Percentiles rank a stretch among this genome's conserved stretches.
Conservation (phyloP, 805 yeast genomes). For the Nakazawaea ishiwadae region DNA sequence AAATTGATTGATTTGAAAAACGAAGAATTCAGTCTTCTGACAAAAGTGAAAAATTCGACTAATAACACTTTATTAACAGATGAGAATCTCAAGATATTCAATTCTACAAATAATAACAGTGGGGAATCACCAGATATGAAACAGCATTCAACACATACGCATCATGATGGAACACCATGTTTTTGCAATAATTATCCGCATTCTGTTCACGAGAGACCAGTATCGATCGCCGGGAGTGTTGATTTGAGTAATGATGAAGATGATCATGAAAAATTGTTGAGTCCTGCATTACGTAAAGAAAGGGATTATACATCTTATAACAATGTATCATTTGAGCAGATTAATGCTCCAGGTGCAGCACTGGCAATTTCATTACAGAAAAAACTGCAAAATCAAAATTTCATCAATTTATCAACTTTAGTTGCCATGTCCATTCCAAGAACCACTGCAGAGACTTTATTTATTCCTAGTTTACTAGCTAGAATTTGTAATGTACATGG, state of each 20-base stretch:
- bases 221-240: slow-evolving; percentile 59
- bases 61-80: slow-evolving; percentile 15
- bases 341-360: slow-evolving; percentile 73
- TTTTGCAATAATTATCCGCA: slow-evolving; percentile 52
- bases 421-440: slow-evolving; percentile 75
- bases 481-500: slow-evolving; percentile 69
- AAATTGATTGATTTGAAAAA: slow-evolving; percentile 62
- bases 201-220: slow-evolving; percentile 58
- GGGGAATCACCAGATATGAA: slow-evolving; percentile 9
- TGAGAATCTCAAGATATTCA: slow-evolving; percentile 25
- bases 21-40: slow-evolving; percentile 44
- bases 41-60: background rate
- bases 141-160: slow-evolving; percentile 17
- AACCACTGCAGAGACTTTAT: slow-evolving; percentile 72
- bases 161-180: slow-evolving; percentile 46
- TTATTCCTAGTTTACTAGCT: slow-evolving; percentile 68
- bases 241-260: slow-evolving; percentile 42
- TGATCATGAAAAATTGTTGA: slow-evolving; percentile 35
- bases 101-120: slow-evolving; percentile 14
- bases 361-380: slow-evolving; percentile 58
- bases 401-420: slow-evolving; percentile 44
- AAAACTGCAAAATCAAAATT: slow-evolving; percentile 36
- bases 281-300: slow-evolving; percentile 3
- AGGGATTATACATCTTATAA: too few relatives aligned
- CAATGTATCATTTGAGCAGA: slow-evolving; percentile 51